phyloP scores from a whole-genome alignment of 208 protist genomes.

The Leptomonas pyrrhocoris region DNA sequence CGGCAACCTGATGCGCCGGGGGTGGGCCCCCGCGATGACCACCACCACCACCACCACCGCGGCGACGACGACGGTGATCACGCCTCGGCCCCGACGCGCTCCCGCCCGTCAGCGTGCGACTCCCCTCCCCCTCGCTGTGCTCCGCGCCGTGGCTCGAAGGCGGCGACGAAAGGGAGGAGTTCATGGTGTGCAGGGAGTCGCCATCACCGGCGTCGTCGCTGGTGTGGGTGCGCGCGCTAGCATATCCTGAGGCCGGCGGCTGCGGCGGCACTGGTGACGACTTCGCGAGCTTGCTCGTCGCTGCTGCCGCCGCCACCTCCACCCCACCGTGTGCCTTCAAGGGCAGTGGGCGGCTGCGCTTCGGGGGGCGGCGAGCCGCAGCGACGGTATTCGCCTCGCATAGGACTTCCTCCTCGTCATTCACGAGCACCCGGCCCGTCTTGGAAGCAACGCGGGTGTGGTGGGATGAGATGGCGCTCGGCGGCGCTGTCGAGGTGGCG shows the following conservation, averaged over 20 bases:
- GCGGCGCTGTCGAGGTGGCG: not conserved
- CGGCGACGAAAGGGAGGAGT: slow-evolving; percentile 21
- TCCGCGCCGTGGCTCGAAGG: not conserved
- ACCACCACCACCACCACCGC: not conserved
- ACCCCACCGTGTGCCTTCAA: too few species aligned
- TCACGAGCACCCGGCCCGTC: slow-evolving; percentile 37
- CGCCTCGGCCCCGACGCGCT: not conserved
- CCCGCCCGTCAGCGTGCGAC: slow-evolving; percentile 1
- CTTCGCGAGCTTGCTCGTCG: not conserved
- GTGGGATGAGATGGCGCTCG: slow-evolving; percentile 1
- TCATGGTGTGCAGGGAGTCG: slow-evolving; percentile 32
- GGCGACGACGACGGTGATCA: not conserved
- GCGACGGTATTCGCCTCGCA: slow-evolving; percentile 30
- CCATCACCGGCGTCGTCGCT: slow-evolving; percentile 2
- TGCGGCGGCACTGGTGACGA: not conserved
- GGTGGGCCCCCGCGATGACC: not conserved
- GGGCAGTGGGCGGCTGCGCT: not conserved
- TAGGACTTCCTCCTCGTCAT: slow-evolving; percentile 38
- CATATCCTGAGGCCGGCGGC: not conserved
- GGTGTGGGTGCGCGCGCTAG: not conserved
- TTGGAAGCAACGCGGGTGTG: slow-evolving; percentile 29
- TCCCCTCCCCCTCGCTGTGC: not conserved
- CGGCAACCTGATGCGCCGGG: too few species aligned
- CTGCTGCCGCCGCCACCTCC: not conserved
- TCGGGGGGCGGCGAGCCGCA: not conserved